Evolutionary conservation across 192 early-diverging fungal species (phyloP), one percentile per base, ranked within the genome.

Genomic region (Backusella parvicylindrica): DNA sequence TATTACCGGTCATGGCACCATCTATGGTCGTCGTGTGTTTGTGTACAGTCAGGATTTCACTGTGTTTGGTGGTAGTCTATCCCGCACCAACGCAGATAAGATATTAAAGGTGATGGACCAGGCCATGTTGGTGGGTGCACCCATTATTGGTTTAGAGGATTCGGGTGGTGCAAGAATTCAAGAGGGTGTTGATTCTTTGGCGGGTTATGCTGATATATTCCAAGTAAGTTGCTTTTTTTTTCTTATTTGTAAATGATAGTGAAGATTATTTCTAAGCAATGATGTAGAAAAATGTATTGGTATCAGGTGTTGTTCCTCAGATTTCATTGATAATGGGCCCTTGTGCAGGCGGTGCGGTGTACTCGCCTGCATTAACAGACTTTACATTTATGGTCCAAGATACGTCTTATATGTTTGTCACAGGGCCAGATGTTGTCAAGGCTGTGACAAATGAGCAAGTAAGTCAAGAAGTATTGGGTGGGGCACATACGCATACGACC

Each of bases 101-200:
- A 93, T 98, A 56, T 92, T 94, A 84, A 98, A 96, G 84, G 84
- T 94, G 73, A 95, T 98, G 94, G 96, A 98, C 79, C 91, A 94
- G 76, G 97, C 97, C 15, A 80, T 98, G 77, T 78, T 92, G 40
- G 95, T 95, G 13, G 94, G 96, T 23, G 95, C 95, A n/a, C 97
- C 97, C 5, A 92, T 99, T 21, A 92, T 99, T 56, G 97, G 97
- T 1, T 81, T 99, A 28, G 96, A 99, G 77, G 97, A 99, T 84
- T 97, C 96, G 70, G 97, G 97, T 53, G 97, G 97, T 75, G 97
- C 97, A 21, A 90, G 97, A 77, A 99, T 99, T 73, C 97, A 99
- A 79, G 97, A 99, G 83, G 97, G 97, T 73, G 97, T 99, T 3
- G 96, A 96, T 71, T 96, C 95, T 31, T 85, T 99, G 47, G 97